Conservation (phyloP, 2,329 filamentous ascomycete species). For the Cercospora sojina region DNA sequence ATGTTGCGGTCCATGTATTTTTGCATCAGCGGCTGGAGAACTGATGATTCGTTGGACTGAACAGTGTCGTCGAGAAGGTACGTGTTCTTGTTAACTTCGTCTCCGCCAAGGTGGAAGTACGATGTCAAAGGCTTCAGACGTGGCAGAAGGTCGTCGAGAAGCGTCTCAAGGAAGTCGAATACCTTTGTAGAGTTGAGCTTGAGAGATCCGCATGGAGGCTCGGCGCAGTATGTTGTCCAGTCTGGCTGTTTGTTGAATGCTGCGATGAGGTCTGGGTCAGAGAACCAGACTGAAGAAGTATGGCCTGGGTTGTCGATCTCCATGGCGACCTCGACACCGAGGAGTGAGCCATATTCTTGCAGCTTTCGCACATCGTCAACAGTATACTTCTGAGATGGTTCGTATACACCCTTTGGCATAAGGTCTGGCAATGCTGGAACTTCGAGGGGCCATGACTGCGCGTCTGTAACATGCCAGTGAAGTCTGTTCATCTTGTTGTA, state of each 20-base stretch:
- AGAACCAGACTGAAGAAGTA: constrained; percentile 64
- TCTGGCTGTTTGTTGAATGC: constrained; percentile 57
- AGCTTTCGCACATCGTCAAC: constrained; percentile 63
- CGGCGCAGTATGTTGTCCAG: constrained; percentile 54
- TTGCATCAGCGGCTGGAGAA: constrained; percentile 75
- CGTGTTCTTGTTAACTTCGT: constrained; percentile 77
- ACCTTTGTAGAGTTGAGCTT: constrained; percentile 73
- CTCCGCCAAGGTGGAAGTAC: constrained; percentile 84
- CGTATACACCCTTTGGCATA: constrained; percentile 71
- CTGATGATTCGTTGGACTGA: constrained; percentile 59
- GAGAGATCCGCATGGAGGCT: constrained; percentile 62
- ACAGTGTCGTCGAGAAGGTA: constrained; percentile 74
- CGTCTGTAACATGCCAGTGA: constrained; percentile 78
- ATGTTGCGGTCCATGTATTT: constrained; percentile 72
- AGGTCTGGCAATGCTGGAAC: constrained; percentile 73
- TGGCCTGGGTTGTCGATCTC: constrained; percentile 83
- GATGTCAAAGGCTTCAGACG: constrained; percentile 66
- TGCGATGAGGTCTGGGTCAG: constrained; percentile 69
- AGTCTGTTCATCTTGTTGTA: constrained; percentile 83
- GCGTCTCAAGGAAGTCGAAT: constrained; percentile 66
- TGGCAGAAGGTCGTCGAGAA: constrained; percentile 76
- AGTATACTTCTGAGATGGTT: constrained; percentile 64
- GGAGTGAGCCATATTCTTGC: constrained; percentile 67
- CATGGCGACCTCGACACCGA: constrained; percentile 69
- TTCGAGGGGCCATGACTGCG: constrained; percentile 82